A percentile compares a stretch with the other conserved stretches of the same genome.
These are phyloP conservation scores for Hibiscus mutabilis DNA, from an alignment of 345 rosid species.

Conservation along the genomic window DNA sequence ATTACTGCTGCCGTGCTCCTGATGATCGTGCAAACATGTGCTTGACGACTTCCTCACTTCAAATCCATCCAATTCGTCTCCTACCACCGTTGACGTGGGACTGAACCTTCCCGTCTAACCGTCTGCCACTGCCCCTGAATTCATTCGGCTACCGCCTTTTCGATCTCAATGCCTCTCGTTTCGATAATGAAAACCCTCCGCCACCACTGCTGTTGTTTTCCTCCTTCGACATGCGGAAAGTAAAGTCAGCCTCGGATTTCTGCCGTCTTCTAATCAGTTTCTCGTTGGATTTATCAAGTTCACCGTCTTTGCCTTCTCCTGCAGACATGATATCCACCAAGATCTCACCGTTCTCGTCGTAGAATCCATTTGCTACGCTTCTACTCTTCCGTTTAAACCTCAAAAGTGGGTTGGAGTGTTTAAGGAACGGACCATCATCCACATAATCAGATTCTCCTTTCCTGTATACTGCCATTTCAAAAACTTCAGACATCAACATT, in stretches of 20 bases:
- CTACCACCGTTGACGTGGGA: slow-evolving; percentile 18
- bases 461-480: slow-evolving; percentile 43
- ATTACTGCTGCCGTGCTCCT: slow-evolving; percentile 11
- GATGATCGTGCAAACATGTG: slow-evolving; percentile 57
- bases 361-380: neutral
- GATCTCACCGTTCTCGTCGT: neutral
- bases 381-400: no score
- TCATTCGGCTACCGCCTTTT: slow-evolving; percentile 44
- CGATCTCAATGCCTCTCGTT: no score
- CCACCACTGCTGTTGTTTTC: slow-evolving; percentile 26
- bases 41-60: slow-evolving; percentile 69
- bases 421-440: no score
- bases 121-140: slow-evolving; percentile 21
- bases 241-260: slow-evolving; percentile 20
- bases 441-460: slow-evolving; percentile 23
- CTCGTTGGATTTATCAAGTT: neutral
- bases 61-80: slow-evolving; percentile 33
- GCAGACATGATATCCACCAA: neutral
- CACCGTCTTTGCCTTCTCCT: neutral
- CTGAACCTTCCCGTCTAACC: slow-evolving; percentile 21
- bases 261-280: neutral
- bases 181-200: slow-evolving; percentile 40
- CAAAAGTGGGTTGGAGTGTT: no score
- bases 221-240: slow-evolving; percentile 25
- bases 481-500: slow-evolving; percentile 33